phyloP scores from a whole-genome alignment of 306 rosid genomes.

The Glycine soja region DNA sequence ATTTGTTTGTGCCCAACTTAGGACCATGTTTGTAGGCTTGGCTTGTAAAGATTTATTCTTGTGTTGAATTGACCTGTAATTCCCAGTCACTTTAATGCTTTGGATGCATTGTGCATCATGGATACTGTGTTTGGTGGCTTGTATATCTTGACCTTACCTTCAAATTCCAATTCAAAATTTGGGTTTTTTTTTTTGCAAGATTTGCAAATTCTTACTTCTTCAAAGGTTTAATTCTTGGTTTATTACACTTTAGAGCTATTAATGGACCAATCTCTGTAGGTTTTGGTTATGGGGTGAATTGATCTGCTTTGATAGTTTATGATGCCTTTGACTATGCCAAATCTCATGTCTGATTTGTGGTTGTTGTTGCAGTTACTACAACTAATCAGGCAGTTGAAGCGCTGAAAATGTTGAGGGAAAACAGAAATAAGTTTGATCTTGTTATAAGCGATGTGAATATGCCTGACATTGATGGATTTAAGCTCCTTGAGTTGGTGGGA shows the following conservation, averaged over 20 bases:
- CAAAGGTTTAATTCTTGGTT: conserved; percentile 20
- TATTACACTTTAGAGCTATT: conserved; percentile 1
- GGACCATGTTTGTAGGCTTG: background rate
- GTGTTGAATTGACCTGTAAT: conserved; percentile 12
- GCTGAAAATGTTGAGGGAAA: conserved; percentile 77
- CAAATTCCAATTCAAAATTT: conserved; percentile 14
- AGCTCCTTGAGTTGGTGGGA: conserved; percentile 89
- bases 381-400: conserved; percentile 73
- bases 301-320: conserved; percentile 19
- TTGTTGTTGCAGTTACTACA: conserved; percentile 70
- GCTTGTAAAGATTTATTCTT: background rate
- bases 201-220: background rate
- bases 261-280: background rate
- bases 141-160: background rate
- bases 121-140: background rate
- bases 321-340: conserved; percentile 21
- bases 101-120: background rate
- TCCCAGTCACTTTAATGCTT: background rate
- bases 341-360: conserved; percentile 41
- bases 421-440: conserved; percentile 73
- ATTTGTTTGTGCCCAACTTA: background rate
- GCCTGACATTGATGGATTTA: conserved; percentile 97
- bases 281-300: background rate
- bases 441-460: conserved; percentile 88
- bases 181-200: background rate